Base-by-base conservation (phyloP, 2,329 filamentous ascomycete species). In the Fusarium humuli region DNA sequence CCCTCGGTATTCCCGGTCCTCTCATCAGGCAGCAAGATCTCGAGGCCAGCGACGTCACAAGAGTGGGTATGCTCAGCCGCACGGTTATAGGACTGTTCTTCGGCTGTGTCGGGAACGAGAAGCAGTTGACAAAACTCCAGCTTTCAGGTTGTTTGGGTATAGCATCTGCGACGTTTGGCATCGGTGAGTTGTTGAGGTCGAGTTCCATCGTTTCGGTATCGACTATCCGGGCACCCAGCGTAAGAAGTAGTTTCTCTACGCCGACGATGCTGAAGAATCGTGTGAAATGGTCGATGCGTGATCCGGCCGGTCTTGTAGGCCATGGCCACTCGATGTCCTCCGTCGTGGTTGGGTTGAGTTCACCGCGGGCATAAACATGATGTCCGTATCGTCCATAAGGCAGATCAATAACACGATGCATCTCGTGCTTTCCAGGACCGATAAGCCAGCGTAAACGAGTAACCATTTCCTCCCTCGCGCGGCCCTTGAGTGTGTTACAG, bases 51-150 rank as follows among this genome's bases (percentile, higher is more conserved):
- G 71, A 69, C 14, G 57, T 45, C 11, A 76, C 62, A 2, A 76
- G 67, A 14, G 46, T 41, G 6, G 55, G 45, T 7, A 73, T 63
- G 22, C 66, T 75, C 7, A 76, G 27, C 13, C 65, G 58, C 50
- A 76, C 65, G 1, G 57, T 73, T 2, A 72, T 40, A 13, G 56
- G 57, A 8, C 50, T 54, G 8, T 69, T 45, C 41, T 65, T 67
- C 2, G 70, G 54, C 12, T 71, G 53, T 1, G 63, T 50, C 3
- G 67, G 63, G 34, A 73, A 69, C 0, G 67, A 71, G 47, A 76
- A 76, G 30, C 74, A 75, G 20, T 75, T 67, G 34, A 75, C 73
- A 8, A 75, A 75, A 20, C 73, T 75, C 73, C 73, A 75, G 37
- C 73, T 75, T n/a, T 75, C 73, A 2, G 73, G 70, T 14, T 75